Percentiles rank a stretch among this genome's conserved stretches.
These are phyloP conservation scores for Phaeosphaeria sp. DNA, from an alignment of 2,329 filamentous ascomycete genomes.

Conservation along the genomic window DNA sequence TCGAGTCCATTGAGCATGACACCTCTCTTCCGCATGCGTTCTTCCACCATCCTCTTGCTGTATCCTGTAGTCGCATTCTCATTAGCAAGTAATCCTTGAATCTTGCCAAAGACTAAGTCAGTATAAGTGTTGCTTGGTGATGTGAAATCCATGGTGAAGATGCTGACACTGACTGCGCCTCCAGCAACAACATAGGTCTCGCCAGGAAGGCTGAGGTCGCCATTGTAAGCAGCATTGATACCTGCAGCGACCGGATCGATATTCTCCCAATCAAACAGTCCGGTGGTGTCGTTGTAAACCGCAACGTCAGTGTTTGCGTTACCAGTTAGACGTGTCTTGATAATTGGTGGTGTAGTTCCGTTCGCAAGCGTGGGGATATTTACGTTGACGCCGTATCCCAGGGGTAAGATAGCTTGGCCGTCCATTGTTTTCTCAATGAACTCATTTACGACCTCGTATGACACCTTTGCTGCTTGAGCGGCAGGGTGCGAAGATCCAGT, in stretches of 20 bases:
- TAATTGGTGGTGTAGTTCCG: slow-evolving; percentile 52
- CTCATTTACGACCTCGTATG: slow-evolving; percentile 54
- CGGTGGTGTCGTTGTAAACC: slow-evolving; percentile 52
- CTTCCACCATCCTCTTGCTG: slow-evolving; percentile 25
- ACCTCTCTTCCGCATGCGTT: slow-evolving; percentile 24
- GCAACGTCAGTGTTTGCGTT: slow-evolving; percentile 57
- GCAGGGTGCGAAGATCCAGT: slow-evolving; percentile 54
- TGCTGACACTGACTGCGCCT: slow-evolving; percentile 52
- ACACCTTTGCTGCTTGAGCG: slow-evolving; percentile 52
- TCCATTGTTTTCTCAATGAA: slow-evolving; percentile 49
- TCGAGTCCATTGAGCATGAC: not conserved
- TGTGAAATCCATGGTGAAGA: slow-evolving; percentile 61
- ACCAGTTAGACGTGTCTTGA: slow-evolving; percentile 58
- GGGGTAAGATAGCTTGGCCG: slow-evolving; percentile 49
- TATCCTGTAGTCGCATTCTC: slow-evolving; percentile 14
- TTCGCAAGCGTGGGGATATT: slow-evolving; percentile 57
- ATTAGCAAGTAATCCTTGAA: slow-evolving; percentile 13
- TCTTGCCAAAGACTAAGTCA: slow-evolving; percentile 24
- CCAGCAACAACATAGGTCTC: slow-evolving; percentile 57
- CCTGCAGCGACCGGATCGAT: slow-evolving; percentile 56
- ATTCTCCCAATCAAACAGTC: slow-evolving; percentile 58
- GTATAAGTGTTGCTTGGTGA: slow-evolving; percentile 49
- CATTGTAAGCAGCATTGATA: slow-evolving; percentile 59
- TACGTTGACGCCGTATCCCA: slow-evolving; percentile 60
- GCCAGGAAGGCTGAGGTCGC: slow-evolving; percentile 58